A percentile compares a stretch with the other conserved stretches of the same genome.
Conservation (phyloP, 192 early-diverging fungal genomes). For the Coemansia furcata region DNA sequence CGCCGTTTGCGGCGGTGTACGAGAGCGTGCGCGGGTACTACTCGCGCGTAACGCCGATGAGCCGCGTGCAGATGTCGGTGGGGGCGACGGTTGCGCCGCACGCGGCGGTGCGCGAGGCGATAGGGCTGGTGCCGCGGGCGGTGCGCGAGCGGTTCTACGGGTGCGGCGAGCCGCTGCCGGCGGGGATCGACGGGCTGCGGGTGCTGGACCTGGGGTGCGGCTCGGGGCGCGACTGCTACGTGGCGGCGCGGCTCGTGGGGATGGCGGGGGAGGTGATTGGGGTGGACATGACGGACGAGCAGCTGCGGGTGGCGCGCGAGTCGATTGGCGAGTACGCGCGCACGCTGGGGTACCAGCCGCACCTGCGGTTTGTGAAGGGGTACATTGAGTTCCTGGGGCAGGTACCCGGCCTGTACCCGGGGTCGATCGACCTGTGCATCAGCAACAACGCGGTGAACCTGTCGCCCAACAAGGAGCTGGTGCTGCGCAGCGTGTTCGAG, state of each 20-base stretch:
- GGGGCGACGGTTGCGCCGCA: conserved; percentile 30
- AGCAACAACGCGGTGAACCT: conserved; percentile 53
- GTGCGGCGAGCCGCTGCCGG: conserved; percentile 46
- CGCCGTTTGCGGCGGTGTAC: conserved; percentile 41
- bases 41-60: conserved; percentile 45
- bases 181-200: conserved; percentile 43
- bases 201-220: conserved; percentile 54
- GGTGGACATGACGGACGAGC: conserved; percentile 55
- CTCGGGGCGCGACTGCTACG: conserved; percentile 52
- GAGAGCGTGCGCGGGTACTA: conserved; percentile 54
- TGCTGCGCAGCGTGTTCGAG: conserved; percentile 43
- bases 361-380: conserved; percentile 42
- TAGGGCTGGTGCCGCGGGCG: conserved; percentile 33
- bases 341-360: conserved; percentile 42
- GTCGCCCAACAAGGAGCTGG: conserved; percentile 50
- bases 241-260: conserved; percentile 48
- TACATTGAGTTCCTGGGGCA: conserved; percentile 47
- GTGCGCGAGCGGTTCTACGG: conserved; percentile 48
- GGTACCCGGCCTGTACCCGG: conserved; percentile 20
- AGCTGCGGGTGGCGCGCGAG: conserved; percentile 40
- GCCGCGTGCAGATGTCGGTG: conserved; percentile 42
- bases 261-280: conserved; percentile 44
- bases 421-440: conserved; percentile 49
- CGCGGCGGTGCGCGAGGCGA: conserved; percentile 37
- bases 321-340: conserved; percentile 14